Evolutionary conservation across 257 asterid species (phyloP).

Genomic region (Ligustrum vulgare): DNA sequence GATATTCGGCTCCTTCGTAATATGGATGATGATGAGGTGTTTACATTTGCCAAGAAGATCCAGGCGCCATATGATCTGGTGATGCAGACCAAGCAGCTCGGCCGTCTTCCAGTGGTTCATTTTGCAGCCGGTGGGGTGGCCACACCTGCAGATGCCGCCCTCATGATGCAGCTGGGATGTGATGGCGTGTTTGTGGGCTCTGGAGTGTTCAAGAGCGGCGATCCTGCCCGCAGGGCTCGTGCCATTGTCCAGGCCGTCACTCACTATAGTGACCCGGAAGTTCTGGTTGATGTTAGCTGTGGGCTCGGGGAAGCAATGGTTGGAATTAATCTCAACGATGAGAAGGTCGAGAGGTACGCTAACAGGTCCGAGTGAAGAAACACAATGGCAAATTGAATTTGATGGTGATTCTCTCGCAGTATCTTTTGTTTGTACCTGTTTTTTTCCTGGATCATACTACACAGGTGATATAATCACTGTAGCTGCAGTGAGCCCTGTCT

Average conservation of each 20-base stretch:
- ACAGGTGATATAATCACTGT: too few species aligned
- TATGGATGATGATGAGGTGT: slow-evolving; percentile 89
- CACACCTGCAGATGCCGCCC: slow-evolving; percentile 83
- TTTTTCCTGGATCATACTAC: too few species aligned
- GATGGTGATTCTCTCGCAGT: too few species aligned
- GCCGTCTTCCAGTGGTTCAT: slow-evolving; percentile 84
- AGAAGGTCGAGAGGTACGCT: slow-evolving; percentile 80
- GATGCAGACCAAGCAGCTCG: slow-evolving; percentile 89
- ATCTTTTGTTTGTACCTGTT: too few species aligned
- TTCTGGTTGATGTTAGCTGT: slow-evolving; percentile 76
- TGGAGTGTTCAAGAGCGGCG: slow-evolving; percentile 86
- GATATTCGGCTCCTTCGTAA: slow-evolving; percentile 73
- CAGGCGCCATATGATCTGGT: slow-evolving; percentile 83
- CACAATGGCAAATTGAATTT: neutral
- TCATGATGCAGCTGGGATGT: slow-evolving; percentile 90
- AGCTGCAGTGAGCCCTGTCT: too few species aligned
- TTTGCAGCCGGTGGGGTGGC: slow-evolving; percentile 94
- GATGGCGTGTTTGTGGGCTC: slow-evolving; percentile 89
- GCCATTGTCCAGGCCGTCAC: slow-evolving; percentile 88
- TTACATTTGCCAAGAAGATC: slow-evolving; percentile 77
- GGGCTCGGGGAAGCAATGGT: slow-evolving; percentile 90
- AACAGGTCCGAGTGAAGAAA: slow-evolving; percentile 60
- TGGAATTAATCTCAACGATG: slow-evolving; percentile 72
- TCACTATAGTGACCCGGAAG: slow-evolving; percentile 72
- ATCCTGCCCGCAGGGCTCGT: slow-evolving; percentile 73